Base-by-base conservation (phyloP, 1,139 yeast species). In the Yamadazyma songkhlaensis region DNA sequence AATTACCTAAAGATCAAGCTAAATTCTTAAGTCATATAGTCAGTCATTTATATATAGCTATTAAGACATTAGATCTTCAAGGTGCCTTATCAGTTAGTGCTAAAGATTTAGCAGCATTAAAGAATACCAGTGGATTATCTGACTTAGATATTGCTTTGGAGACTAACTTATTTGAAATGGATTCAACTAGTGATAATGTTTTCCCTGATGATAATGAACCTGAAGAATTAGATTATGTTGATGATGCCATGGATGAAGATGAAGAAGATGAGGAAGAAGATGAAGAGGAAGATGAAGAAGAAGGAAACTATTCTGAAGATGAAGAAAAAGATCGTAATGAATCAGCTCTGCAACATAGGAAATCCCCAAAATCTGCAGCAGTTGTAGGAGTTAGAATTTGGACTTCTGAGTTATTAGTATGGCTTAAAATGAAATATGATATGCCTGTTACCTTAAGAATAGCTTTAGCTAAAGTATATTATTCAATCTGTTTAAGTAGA, bases 331-430 rank as follows among this genome's bases (percentile, higher is more conserved):
- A 62, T 34, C 69, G 69, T 27, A 65, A 57, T 22, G 62, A 60
- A 20, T 52, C 51, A 21, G 57, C 54, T 25, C 55, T 38, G 34
- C 75, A 77, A 40, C 79, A 81, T 43, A 81, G 80, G 46, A 72
- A 79, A 11, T 72, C 82, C 3, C 80, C 84, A 4, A 73, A 76
- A 47, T 79, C 87, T 0, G 85, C 94, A 1, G 81, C 92, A 0
- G 82, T 85, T 4, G 80, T 85, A 8, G 77, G 83, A 30, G 83
- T 87, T 8, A 74, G 84, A 39, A 87, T 85, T 44, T 90, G 97
- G 96, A 85, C 97, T 0, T 82, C 86, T 41, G 97, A 89, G 56
- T 71, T 92, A 45, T 73, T 81, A 40, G 82, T 85, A 31, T 85
- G 96, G 79, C 62, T 89, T 44, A 77, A 77, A 46, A 82, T 85